Evolutionary conservation across 257 asterid genomes (phyloP), one percentile per base, ranked within the genome.

Genomic region (Cordia subcordata): DNA sequence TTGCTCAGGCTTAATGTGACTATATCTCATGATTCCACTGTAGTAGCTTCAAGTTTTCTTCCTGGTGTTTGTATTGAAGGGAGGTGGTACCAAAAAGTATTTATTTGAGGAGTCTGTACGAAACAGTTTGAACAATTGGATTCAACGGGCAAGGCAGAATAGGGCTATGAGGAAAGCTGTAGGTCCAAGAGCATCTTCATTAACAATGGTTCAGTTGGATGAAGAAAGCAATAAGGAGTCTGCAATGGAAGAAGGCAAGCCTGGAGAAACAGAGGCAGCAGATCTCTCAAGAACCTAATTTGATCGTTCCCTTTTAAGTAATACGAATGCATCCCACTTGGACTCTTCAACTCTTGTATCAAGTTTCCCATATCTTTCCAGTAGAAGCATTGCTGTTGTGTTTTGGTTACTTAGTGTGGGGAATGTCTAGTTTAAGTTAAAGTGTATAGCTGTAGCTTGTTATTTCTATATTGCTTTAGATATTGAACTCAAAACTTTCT

Each of bases 11-110:
- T 54, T 42, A 14, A 49, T 59, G 50, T 22, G 35, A 11, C 10
- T 19, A 11, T 32, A 6, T 32, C 11, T 58, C 13, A 50, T 46
- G 23, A 13, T 40, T 53, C n/a, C n/a, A 20, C 19, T 13, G 12
- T 19, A 27, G 10, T 13, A 27, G 5, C 22, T 27, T 21, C 3
- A 42, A 22, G 14, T 23, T 13, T 42, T 18, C 15, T 19, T 55
- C 39, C 39, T 66, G 18, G 32, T 19, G 40, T 40, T 54, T 39
- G 16, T 14, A 19, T 13, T 53, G 67, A 46, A 86, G 95, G 92
- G 92, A 67, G 81, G 82, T 63, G 68, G 78, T 40, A 79, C 77
- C 75, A 84, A 84, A 77, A 76, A 61, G 69, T 82, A 81, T 22
- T 77, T 80, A 60, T 86, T 85, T 46, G 81, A 82, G 15, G 84